Base-by-base conservation (phyloP, 148 eudicot species). In the Vaccinium darrowii region DNA sequence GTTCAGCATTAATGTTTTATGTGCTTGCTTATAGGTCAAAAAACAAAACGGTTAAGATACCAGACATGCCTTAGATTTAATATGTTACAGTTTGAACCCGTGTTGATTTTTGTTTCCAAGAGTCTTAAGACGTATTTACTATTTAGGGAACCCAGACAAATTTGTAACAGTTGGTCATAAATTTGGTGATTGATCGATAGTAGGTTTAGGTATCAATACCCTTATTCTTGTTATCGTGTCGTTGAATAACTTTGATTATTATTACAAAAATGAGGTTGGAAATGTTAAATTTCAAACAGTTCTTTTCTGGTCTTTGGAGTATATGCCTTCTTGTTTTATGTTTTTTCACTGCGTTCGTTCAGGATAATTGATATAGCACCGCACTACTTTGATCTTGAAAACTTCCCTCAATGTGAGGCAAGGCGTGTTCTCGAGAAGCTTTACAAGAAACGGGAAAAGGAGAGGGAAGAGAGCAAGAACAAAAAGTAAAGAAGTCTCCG, bases 351-450 rank as follows among this genome's bases (percentile, higher is more conserved):
- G 33, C 52, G 7, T 50, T 86, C 65, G 69, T 75, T 83, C 91
- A 93, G 95, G 95, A 85, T 91, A 69, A 86, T 93, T 49, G 95
- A 93, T 83, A 87, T 92, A 74, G 95, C 95, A 80, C 90, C 91
- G 7, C 90, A 87, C 82, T 93, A 93, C 84, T 93, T 88, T 27
- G 94, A 93, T 73, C 94, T 93, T 27, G 84, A 81, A 23, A 93
- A 92, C 92, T 93, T 93, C 86, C 95, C 94, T 9, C 89, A 86
- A 62, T 91, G 95, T 69, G 94, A 92, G 85, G 93, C 92, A 16
- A 92, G 87, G 81, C 92, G 92, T 27, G 95, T 91, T 60, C 89
- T 92, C 12, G 94, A 93, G 86, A 92, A 85, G 78, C 88, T 92
- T 25, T 93, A 90, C 86, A 88, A 90, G 90, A 90, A 92, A 80